Conservation (phyloP, 1,139 yeast species). For the Geotrichum macrosporum region DNA sequence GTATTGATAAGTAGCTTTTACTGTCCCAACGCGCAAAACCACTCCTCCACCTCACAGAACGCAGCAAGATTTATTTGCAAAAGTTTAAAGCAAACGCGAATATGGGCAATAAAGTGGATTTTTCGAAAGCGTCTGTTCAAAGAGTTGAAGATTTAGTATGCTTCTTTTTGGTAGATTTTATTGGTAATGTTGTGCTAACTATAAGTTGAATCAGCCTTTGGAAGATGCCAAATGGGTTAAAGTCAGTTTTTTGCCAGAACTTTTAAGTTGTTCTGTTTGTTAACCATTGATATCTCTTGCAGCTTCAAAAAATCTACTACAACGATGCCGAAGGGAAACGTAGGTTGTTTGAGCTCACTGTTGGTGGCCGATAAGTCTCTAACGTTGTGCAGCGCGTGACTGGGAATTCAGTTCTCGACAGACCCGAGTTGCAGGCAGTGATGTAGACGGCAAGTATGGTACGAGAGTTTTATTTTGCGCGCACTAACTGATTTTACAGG, state of each 20-base stretch:
- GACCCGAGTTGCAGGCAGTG: conserved; percentile 64
- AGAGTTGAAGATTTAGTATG: conserved; percentile 35
- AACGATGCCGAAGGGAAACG: conserved; percentile 34
- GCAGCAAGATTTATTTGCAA: too few relatives aligned
- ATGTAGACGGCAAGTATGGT: conserved; percentile 55
- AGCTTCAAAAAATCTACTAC: conserved; percentile 56
- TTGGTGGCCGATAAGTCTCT: not conserved
- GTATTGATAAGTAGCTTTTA: too few relatives aligned
- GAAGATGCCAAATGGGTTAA: conserved; percentile 58
- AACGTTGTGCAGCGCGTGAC: conserved; percentile 44
- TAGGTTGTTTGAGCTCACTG: conserved; percentile 9
- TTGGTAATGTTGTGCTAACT: conserved; percentile 2
- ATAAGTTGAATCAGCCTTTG: conserved; percentile 33
- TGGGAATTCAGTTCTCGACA: conserved; percentile 93
- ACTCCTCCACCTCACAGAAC: too few relatives aligned
- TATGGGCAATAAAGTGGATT: conserved; percentile 23
- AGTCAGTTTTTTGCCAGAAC: conserved; percentile 39
- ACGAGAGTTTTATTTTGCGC: not conserved
- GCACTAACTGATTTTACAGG: conserved; percentile 25
- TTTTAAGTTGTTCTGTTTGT: too few relatives aligned
- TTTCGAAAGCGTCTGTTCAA: conserved; percentile 37
- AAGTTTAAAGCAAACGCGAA: too few relatives aligned
- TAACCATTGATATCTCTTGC: conserved; percentile 20
- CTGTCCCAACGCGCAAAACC: too few relatives aligned
- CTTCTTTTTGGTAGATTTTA: not conserved